These are phyloP conservation scores for Russula virescens DNA, from an alignment of 768 basidiomycete species.

Conservation along the genomic window DNA sequence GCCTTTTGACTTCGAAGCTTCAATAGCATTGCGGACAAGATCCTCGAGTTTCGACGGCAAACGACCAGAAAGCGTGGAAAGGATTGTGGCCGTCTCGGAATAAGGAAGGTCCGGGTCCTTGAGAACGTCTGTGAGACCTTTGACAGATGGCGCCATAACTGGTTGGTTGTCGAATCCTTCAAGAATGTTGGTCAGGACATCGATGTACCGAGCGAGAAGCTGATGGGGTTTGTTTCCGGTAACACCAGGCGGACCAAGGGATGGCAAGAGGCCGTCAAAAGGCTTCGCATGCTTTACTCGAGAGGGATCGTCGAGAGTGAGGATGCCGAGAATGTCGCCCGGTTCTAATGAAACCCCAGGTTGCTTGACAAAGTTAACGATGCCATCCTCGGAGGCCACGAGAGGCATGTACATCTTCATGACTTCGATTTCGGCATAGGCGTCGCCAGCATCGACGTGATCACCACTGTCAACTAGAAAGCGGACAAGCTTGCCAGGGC, in stretches of 20 bases:
- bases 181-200: slow-evolving; percentile 82
- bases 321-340: slow-evolving; percentile 95
- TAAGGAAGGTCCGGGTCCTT: slow-evolving; percentile 85
- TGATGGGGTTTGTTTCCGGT: slow-evolving; percentile 90
- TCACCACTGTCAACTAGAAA: slow-evolving; percentile 96
- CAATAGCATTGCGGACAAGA: slow-evolving; percentile 70
- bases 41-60: slow-evolving; percentile 92
- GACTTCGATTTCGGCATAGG: slow-evolving; percentile 97
- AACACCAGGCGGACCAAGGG: slow-evolving; percentile 81
- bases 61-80: slow-evolving; percentile 86
- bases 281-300: slow-evolving; percentile 98
- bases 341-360: slow-evolving; percentile 95
- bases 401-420: slow-evolving; percentile 99
- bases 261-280: slow-evolving; percentile 88
- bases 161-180: slow-evolving; percentile 97
- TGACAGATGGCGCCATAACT: slow-evolving; percentile 79
- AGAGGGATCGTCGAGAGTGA: slow-evolving; percentile 91
- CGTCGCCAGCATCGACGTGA: slow-evolving; percentile 93
- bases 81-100: slow-evolving; percentile 74
- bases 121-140: slow-evolving; percentile 78
- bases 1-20: slow-evolving; percentile 65
- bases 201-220: slow-evolving; percentile 64
- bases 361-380: slow-evolving; percentile 94
- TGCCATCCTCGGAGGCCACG: slow-evolving; percentile 88
- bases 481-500: slow-evolving; percentile 92